Evolutionary conservation across 371 early-diverging fungal species (phyloP).

Genomic region (Mucor irregularis): DNA sequence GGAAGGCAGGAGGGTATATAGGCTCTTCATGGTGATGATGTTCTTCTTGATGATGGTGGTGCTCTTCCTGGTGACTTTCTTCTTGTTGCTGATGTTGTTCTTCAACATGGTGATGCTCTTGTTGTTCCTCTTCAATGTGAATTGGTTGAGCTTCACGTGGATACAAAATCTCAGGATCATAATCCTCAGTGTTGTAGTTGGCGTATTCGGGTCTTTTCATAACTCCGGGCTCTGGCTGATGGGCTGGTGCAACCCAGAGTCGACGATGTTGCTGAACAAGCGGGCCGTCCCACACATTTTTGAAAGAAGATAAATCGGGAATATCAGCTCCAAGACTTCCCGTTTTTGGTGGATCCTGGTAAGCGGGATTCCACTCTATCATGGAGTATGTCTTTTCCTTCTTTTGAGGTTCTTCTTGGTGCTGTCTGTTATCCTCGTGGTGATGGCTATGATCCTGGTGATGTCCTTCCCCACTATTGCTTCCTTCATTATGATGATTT

Average conservation of each 20-base stretch:
- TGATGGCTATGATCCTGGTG: neutral
- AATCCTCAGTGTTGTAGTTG: conserved; percentile 10
- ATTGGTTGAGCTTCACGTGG: too few relatives aligned
- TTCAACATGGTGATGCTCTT: neutral
- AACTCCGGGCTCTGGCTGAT: conserved; percentile 23
- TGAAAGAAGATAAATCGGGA: conserved; percentile 28
- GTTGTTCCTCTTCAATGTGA: too few relatives aligned
- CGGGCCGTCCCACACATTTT: conserved; percentile 33
- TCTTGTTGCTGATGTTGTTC: neutral
- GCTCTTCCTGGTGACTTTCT: neutral
- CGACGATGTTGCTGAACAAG: neutral
- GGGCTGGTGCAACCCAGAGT: conserved; percentile 28
- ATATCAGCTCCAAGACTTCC: conserved; percentile 25
- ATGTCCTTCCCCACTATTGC: too few relatives aligned
- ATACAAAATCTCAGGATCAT: neutral
- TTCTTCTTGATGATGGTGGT: neutral
- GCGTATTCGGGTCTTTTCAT: conserved; percentile 25
- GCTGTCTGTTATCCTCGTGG: neutral
- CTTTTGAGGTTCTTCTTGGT: conserved; percentile 1
- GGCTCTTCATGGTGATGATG: neutral
- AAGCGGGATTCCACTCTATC: conserved; percentile 35
- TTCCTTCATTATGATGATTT: neutral
- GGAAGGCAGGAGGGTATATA: conserved; percentile 15
- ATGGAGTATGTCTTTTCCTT: conserved; percentile 14
- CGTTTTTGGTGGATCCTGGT: conserved; percentile 26